Evolutionary conservation across 148 eudicot genomes (phyloP), one percentile per base, ranked within the genome.

Genomic region (Amaranthus cruentus): DNA sequence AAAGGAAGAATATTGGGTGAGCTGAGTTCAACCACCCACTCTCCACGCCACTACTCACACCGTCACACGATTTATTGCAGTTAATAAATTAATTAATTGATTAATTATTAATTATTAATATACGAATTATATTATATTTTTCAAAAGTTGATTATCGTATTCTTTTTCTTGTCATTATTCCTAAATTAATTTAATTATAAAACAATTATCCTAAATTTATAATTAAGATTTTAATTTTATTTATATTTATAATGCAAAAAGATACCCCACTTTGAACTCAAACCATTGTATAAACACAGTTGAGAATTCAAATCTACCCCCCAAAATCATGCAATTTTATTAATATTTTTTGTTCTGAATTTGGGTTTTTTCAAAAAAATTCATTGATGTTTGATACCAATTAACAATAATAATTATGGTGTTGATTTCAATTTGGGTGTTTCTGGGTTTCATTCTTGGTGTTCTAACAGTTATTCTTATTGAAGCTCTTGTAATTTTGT

Each of bases 371-470:
- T 10, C 7, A 60, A 21, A 18, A 48, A 14, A 14, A 8, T 28
- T 28, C 38, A 28, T 28, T 0, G 38, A 28, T 28, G 38, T 28
- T 28, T 28, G 38, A 28, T 28, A 28, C 38, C 4, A 6, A 14
- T 60, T 21, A 4, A 47, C 2, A 3, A 28, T 2, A 61, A 61
- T 15, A 7, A 28, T 28, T 0, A 75, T 55, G 74, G 70, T 61
- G 77, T 14, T 55, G 50, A 46, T 64, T 49, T 68, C 64, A 9
- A 21, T 51, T 69, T 51, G 61, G 60, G 55, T 75, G 4, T 46
- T 79, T 53, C 56, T 69, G 49, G 81, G 78, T 3, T 79, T 79
- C 46, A 12, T 74, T 7, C 49, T 74, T 51, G 81, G 81, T 6
- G 43, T 55, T 7, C 3, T 79, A 1, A 18, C 81, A 55, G 61